These are phyloP conservation scores for Cutaneotrichosporon sp. DNA, from an alignment of 1,284 basidiomycete species.

Conservation along the genomic window DNA sequence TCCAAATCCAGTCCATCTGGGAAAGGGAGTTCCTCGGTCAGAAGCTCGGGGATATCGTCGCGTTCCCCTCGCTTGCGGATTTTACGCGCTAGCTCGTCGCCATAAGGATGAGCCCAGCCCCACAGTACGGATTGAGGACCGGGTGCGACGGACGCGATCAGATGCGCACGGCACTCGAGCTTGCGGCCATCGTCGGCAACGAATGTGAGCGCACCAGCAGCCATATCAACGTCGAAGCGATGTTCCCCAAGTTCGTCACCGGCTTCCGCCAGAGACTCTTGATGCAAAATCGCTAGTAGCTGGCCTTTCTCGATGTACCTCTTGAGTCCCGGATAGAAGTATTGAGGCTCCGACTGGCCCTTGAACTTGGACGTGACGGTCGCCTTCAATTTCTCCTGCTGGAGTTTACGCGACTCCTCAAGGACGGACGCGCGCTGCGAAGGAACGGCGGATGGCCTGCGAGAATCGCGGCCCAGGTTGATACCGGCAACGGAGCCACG, in stretches of 20 bases:
- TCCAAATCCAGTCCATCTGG: background rate
- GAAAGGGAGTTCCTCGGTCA: slow-evolving; percentile 2
- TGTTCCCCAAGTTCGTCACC: slow-evolving; percentile 2
- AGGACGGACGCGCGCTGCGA: no score
- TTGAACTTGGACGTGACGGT: no score
- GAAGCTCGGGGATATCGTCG: background rate
- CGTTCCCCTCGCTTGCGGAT: background rate
- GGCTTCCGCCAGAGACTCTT: background rate
- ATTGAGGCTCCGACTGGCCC: no score
- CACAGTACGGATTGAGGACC: slow-evolving; percentile 3
- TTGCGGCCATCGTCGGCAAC: background rate
- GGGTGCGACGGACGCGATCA: slow-evolving; percentile 4
- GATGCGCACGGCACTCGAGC: background rate
- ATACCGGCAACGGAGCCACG: no score
- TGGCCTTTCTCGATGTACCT: background rate
- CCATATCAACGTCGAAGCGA: slow-evolving; percentile 2
- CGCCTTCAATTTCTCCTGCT: no score
- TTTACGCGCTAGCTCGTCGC: background rate
- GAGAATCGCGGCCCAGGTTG: no score
- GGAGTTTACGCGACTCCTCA: no score
- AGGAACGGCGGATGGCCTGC: no score
- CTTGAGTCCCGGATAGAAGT: background rate
- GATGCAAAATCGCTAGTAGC: background rate
- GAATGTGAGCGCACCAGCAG: background rate
- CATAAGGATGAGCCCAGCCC: slow-evolving; percentile 10